Evolutionary conservation across 805 yeast genomes (phyloP).

Genomic region (Candida hispaniensis): DNA sequence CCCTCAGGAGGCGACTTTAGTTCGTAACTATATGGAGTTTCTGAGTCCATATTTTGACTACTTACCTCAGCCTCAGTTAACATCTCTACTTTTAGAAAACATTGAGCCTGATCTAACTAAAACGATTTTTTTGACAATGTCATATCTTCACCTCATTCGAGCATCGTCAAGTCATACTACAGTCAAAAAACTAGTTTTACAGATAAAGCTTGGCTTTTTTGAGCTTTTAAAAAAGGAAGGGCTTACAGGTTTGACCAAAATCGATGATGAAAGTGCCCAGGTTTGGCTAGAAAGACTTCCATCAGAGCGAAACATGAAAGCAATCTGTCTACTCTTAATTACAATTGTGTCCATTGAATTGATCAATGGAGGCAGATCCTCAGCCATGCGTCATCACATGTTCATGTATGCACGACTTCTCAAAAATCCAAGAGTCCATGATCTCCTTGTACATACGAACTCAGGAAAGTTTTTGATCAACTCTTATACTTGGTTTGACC

Average conservation of each 20-base stretch:
- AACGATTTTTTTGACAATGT: constrained; percentile 13
- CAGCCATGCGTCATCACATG: constrained; percentile 14
- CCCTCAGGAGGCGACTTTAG: constrained; percentile 1
- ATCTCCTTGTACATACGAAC: constrained; percentile 3
- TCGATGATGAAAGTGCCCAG: constrained; percentile 6
- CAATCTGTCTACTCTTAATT: constrained; percentile 8
- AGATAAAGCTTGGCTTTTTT: constrained; percentile 12
- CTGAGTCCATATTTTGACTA: constrained; percentile 13
- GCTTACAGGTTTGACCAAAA: constrained; percentile 2
- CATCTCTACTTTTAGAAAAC: constrained; percentile 8
- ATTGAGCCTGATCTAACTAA: constrained; percentile 13
- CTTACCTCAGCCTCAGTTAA: constrained; percentile 12
- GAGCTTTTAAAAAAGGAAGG: constrained; percentile 7
- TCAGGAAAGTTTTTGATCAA: constrained; percentile 15
- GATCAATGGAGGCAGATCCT: constrained; percentile 12
- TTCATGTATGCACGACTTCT: constrained; percentile 14
- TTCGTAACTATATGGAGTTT: constrained; percentile 12
- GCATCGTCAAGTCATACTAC: constrained; percentile 8
- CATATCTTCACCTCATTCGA: constrained; percentile 10
- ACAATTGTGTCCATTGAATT: constrained; percentile 11
- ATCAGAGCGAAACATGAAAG: constrained; percentile 8
- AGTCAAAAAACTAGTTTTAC: constrained; percentile 10
- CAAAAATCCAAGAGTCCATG: constrained; percentile 2
- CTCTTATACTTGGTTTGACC: constrained; percentile 9
- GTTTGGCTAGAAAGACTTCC: too few species aligned